These are phyloP conservation scores for Chlamydomonas incerta DNA, from an alignment of 139 green algal species.

Conservation along the genomic window DNA sequence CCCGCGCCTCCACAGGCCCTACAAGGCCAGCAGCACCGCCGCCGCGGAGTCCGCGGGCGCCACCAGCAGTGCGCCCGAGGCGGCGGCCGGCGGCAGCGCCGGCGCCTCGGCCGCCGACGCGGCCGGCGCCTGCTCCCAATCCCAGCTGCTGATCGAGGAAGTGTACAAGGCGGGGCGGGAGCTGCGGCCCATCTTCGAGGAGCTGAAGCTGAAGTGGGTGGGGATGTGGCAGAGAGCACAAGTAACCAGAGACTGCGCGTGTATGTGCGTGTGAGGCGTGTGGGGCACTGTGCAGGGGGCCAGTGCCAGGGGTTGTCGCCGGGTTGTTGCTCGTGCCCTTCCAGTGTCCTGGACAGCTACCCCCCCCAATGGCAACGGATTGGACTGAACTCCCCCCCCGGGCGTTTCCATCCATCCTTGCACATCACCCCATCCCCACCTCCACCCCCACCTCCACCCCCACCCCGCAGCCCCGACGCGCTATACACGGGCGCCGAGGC, in stretches of 20 bases:
- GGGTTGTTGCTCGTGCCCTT: background rate
- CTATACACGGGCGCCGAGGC: slow-evolving; percentile 39
- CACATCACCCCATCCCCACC: no score
- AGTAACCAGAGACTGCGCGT: no score
- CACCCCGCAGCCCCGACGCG: background rate
- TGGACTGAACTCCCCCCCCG: no score
- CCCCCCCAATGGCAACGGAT: no score
- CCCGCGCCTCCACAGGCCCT: slow-evolving; percentile 32
- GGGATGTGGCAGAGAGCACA: no score
- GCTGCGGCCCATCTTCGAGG: slow-evolving; percentile 54
- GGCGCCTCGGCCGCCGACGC: background rate
- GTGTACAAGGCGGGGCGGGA: slow-evolving; percentile 55
- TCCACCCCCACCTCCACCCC: no score
- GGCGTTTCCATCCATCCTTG: no score
- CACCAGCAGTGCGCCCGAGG: no score
- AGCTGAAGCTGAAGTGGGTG: slow-evolving; percentile 41
- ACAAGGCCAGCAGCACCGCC: slow-evolving; percentile 23
- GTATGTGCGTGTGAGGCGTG: no score
- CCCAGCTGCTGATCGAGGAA: slow-evolving; percentile 58
- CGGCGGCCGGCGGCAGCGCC: background rate
- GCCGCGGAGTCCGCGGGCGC: background rate
- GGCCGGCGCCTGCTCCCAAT: background rate
- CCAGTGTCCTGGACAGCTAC: no score
- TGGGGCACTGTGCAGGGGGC: no score
- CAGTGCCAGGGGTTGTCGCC: no score